Percentiles rank a stretch among this genome's conserved stretches.
These are phyloP conservation scores for Beauveria brongniartii DNA, from an alignment of 2,329 filamentous ascomycete genomes.

Conservation along the genomic window DNA sequence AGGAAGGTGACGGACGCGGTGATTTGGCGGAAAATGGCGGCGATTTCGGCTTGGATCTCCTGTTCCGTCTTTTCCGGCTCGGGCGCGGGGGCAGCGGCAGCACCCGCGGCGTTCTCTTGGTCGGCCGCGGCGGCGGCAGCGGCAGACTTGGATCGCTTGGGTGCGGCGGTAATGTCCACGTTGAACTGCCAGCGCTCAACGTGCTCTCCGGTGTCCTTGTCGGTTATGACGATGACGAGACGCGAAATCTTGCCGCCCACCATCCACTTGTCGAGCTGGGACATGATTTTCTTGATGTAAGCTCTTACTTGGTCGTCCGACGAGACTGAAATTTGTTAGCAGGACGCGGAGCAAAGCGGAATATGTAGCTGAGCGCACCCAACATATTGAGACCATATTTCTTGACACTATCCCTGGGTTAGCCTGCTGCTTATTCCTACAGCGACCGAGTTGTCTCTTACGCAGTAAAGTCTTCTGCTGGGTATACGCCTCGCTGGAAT, in stretches of 20 bases:
- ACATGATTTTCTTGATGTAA: constrained; percentile 99
- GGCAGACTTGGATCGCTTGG: constrained; percentile 30
- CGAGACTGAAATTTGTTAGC: constrained; percentile 51
- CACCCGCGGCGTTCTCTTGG: constrained; percentile 60
- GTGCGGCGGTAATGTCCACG: constrained; percentile 42
- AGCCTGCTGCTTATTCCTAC: neutral
- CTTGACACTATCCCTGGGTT: constrained; percentile 53
- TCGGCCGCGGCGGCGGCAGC: constrained; percentile 43
- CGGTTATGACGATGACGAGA: constrained; percentile 91
- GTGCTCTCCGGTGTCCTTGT: constrained; percentile 93
- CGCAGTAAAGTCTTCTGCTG: constrained; percentile 94
- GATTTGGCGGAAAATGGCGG: constrained; percentile 94
- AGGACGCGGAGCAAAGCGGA: neutral
- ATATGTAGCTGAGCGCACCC: constrained; percentile 34
- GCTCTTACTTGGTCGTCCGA: constrained; percentile 97
- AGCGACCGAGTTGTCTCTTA: constrained; percentile 33
- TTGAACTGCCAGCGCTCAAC: constrained; percentile 98
- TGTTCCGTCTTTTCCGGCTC: constrained; percentile 75
- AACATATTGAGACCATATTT: constrained; percentile 99
- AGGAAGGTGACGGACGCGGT: constrained; percentile 96
- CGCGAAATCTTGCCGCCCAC: constrained; percentile 93
- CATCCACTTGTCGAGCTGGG: constrained; percentile 97
- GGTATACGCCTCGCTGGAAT: constrained; percentile 80
- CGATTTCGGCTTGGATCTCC: constrained; percentile 93
- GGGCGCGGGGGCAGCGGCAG: constrained; percentile 17